phyloP scores from a whole-genome alignment of 176 grass and related monocot genomes.

The Oryza rufipogon region DNA sequence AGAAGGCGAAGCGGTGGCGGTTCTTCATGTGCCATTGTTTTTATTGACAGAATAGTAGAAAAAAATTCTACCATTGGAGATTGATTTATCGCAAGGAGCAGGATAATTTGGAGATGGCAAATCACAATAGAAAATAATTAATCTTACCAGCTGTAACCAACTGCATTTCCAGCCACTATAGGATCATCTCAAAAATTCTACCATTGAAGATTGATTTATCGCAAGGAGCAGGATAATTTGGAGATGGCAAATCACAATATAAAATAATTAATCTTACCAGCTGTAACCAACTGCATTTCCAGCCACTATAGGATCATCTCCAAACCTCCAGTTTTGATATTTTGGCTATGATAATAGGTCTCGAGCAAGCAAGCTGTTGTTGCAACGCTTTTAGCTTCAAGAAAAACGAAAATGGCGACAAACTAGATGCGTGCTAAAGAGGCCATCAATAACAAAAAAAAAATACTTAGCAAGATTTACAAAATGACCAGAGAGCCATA shows the following conservation, averaged over 20 bases:
- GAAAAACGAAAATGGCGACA: neutral
- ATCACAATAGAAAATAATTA: neutral
- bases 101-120: neutral
- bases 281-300: constrained; percentile 29
- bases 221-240: neutral
- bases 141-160: constrained; percentile 55
- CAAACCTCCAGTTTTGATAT: constrained; percentile 47
- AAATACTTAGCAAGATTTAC: neutral
- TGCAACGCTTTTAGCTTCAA: constrained; percentile 57
- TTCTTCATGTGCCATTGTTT: neutral
- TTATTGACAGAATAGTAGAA: neutral
- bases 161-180: neutral
- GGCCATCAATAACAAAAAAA: too few relatives aligned
- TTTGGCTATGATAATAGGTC: constrained; percentile 54
- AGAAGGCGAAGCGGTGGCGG: too few relatives aligned
- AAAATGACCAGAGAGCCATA: neutral
- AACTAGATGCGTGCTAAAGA: neutral
- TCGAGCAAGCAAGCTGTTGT: constrained; percentile 57
- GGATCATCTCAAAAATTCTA: constrained; percentile 36
- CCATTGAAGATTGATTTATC: neutral
- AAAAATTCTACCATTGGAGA: neutral
- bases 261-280: constrained; percentile 42
- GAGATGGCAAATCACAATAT: neutral
- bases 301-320: constrained; percentile 31
- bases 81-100: neutral